phyloP scores from a whole-genome alignment of 805 yeast genomes.

The Candida suzukii region DNA sequence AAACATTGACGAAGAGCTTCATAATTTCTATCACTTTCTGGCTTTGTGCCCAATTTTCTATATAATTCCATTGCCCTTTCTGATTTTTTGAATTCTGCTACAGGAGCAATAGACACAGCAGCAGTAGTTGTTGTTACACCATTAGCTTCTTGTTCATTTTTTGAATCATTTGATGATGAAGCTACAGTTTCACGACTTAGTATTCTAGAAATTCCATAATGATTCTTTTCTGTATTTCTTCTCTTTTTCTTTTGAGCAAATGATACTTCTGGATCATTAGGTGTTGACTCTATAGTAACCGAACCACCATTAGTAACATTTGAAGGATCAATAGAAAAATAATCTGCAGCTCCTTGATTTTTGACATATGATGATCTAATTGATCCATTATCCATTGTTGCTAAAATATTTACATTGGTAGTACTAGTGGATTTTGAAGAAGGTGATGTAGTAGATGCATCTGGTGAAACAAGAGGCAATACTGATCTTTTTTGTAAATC shows the following conservation, averaged over 20 bases:
- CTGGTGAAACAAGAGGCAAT: neutral
- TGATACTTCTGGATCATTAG: neutral
- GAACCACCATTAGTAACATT: neutral
- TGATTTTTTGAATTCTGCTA: neutral
- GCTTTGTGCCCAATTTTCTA: conserved; percentile 17
- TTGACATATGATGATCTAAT: neutral
- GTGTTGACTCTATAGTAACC: no score
- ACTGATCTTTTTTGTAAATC: neutral
- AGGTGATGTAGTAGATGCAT: neutral
- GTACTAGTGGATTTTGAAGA: neutral
- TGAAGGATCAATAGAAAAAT: neutral
- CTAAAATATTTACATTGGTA: no score
- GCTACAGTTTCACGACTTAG: neutral
- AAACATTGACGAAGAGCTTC: conserved; percentile 55
- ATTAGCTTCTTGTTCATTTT: neutral
- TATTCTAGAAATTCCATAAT: neutral
- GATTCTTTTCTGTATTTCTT: neutral
- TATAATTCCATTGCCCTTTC: conserved; percentile 3
- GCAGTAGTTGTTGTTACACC: neutral
- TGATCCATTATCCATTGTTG: no score
- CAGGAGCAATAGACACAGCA: no score
- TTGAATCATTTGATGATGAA: neutral
- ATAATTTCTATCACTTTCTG: conserved; percentile 45
- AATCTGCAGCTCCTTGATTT: neutral
- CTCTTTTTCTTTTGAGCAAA: neutral